phyloP scores from a whole-genome alignment of 1,284 basidiomycete genomes.

The Cutaneotrichosporon arboriforme region DNA sequence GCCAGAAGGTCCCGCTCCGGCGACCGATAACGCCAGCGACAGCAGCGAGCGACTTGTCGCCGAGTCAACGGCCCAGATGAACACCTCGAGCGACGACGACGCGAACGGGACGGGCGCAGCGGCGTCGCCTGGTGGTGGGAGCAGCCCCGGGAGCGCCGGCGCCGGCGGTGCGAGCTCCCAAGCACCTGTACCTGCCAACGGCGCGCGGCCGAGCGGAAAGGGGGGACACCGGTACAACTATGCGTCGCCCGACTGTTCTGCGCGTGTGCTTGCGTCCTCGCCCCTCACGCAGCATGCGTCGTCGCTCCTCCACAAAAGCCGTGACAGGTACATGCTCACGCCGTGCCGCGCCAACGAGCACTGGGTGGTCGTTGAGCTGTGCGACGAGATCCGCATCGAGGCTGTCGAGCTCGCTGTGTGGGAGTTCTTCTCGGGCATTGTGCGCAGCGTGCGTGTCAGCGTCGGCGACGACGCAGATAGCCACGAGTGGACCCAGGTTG shows the following conservation, averaged over 20 bases:
- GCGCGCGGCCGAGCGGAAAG: background rate
- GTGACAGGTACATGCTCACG: slow-evolving; percentile 94
- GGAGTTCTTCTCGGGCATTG: slow-evolving; percentile 96
- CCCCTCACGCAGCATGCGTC: slow-evolving; percentile 75
- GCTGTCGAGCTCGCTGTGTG: slow-evolving; percentile 94
- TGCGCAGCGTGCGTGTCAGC: slow-evolving; percentile 83
- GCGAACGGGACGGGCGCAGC: no score
- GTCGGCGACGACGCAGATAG: slow-evolving; percentile 60
- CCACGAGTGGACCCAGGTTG: slow-evolving; percentile 50
- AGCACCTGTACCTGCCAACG: no score
- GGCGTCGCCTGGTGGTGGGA: no score
- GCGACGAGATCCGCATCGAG: slow-evolving; percentile 94
- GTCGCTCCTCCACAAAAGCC: slow-evolving; percentile 79
- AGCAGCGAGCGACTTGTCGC: background rate
- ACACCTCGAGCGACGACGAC: background rate
- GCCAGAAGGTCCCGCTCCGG: background rate
- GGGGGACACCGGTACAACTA: slow-evolving; percentile 75
- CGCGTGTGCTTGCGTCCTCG: slow-evolving; percentile 80
- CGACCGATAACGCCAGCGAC: background rate
- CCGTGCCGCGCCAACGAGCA: slow-evolving; percentile 71
- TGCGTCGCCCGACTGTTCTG: slow-evolving; percentile 86
- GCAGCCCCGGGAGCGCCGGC: no score
- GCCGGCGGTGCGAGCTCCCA: no score
- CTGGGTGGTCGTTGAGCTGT: slow-evolving; percentile 90
- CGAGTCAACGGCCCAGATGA: background rate